Base-by-base conservation (phyloP, 768 basidiomycete species). In the Naganishia randhawae region DNA sequence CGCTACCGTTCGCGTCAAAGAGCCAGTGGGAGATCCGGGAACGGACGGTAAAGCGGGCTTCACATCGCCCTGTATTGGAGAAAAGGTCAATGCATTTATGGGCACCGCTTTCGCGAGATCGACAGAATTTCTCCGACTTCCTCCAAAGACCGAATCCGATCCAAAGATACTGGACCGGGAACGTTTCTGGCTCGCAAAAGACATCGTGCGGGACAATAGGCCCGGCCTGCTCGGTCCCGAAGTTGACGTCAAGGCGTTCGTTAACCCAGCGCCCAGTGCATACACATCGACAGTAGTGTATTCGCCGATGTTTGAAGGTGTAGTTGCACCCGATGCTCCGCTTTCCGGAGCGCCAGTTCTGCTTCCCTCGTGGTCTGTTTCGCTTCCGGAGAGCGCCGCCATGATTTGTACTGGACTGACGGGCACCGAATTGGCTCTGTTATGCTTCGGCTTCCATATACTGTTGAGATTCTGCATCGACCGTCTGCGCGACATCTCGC, bases 51-150 rank as follows among this genome's bases (percentile, higher is more conserved):
- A 33, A 0, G 48, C 41, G 22, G 57, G 32, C 57, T 61, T 61
- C n/a, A 14, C 10, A 39, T 61, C 57, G 32, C 11, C 17, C 19
- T 22, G 25, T 5, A 29, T 32, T 0, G 29, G 37, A 7, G 66
- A 67, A n/a, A 48, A 55, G 2, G 54, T 35, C 66, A 67, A 37
- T 67, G 33, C 41, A 37, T 55, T 41, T 27, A 42, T 13, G 53
- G 55, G 25, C 42, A 22, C 9, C 10, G 32, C 42, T 31, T 41
- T 41, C 27, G 53, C 27, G 39, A 50, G 41, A 25, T 67, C 66
- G 27, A 67, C 31, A 37, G 66, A 67, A 35, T 57, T 67, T 27
- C 66, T 52, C 27, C 66, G 66, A 37, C 66, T 67, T 3, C 55
- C 66, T 2, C 35, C 35, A 19, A 61, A 61, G 5, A 41, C 37